Base-by-base conservation (phyloP, 2,329 filamentous ascomycete genomes). In the Colletotrichum salicis region DNA sequence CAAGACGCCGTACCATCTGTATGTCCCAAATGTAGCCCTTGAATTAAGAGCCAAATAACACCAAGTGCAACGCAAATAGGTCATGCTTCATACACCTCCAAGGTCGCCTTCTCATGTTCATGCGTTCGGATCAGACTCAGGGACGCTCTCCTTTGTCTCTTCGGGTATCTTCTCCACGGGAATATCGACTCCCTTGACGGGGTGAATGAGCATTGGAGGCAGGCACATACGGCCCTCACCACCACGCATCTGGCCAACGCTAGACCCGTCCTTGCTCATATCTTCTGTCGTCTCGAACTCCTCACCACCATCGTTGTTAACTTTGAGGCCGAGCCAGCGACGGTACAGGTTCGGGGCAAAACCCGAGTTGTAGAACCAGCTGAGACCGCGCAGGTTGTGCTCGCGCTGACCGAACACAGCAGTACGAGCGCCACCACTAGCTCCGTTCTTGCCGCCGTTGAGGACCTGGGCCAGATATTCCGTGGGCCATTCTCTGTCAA, bases 191-290 rank as follows among this genome's bases (percentile, higher is more conserved):
- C 90, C 88, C 85, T 97, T 98, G 64, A 97, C 88, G 0, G 95
- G 95, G 86, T 98, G 95, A 74, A 98, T 82, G 73, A 97, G 83
- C 92, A 97, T 96, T 0, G 93, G 94, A 8, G 95, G 94, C 52
- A 97, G 84, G 82, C 95, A 98, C 94, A 97, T 97, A 71, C 95
- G 88, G 12, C 94, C 94, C 81, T 95, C 93, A 19, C 92, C 91
- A 59, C 91, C 89, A 61, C 85, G 86, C 88, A 90, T 92, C 74
- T 82, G 79, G 54, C 82, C 80, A 7, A 89, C 85, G 48, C 80
- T 82, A 29, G 80, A 78, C 35, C 86, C 88, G 71, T 87, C 82
- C 80, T 85, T 87, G 77, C 81, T 86, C 77, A 80, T 77, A 70
- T 90, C 88, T 37, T 83, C 86, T 4, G 87, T 87, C 73, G 88